These are phyloP conservation scores for Auricularia sp. DNA, from an alignment of 768 basidiomycete species.

Conservation along the genomic window DNA sequence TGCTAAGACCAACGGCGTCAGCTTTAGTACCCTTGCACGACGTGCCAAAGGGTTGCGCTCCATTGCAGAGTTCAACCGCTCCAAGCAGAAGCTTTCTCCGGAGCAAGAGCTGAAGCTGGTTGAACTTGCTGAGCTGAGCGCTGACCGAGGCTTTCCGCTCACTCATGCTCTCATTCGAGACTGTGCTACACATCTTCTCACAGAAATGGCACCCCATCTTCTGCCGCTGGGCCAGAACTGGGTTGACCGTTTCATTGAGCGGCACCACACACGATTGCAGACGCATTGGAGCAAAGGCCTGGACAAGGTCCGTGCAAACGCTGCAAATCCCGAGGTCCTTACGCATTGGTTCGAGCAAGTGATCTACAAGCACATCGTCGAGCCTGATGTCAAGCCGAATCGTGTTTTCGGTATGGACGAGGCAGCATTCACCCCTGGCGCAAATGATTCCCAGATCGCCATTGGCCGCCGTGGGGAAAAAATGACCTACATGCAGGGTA, in stretches of 20 bases:
- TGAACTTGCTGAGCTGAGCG: constrained; percentile 19
- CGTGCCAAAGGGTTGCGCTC: too few species aligned
- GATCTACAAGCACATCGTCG: too few species aligned
- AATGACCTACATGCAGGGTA: constrained; percentile 23
- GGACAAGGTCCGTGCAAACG: constrained; percentile 19
- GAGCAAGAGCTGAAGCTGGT: constrained; percentile 23
- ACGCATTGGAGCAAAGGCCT: constrained; percentile 27
- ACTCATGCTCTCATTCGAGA: constrained; percentile 12
- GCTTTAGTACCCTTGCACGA: too few species aligned
- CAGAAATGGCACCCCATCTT: constrained; percentile 6
- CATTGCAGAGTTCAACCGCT: constrained; percentile 14
- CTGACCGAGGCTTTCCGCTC: constrained; percentile 21
- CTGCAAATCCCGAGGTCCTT: constrained; percentile 22
- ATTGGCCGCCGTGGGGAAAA: constrained; percentile 13
- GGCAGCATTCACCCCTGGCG: constrained; percentile 9
- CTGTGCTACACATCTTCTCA: constrained; percentile 21
- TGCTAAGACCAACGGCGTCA: too few species aligned
- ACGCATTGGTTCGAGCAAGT: constrained; percentile 20
- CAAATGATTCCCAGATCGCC: constrained; percentile 9
- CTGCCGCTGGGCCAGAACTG: constrained; percentile 20
- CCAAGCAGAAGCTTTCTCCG: constrained; percentile 20
- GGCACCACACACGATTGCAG: constrained; percentile 21
- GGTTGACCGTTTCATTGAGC: constrained; percentile 19
- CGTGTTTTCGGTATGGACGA: constrained; percentile 30
- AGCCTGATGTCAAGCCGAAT: constrained; percentile 4